These are phyloP conservation scores for Fragosphaeria purpurea DNA, from an alignment of 2,329 filamentous ascomycete genomes.

Conservation along the genomic window DNA sequence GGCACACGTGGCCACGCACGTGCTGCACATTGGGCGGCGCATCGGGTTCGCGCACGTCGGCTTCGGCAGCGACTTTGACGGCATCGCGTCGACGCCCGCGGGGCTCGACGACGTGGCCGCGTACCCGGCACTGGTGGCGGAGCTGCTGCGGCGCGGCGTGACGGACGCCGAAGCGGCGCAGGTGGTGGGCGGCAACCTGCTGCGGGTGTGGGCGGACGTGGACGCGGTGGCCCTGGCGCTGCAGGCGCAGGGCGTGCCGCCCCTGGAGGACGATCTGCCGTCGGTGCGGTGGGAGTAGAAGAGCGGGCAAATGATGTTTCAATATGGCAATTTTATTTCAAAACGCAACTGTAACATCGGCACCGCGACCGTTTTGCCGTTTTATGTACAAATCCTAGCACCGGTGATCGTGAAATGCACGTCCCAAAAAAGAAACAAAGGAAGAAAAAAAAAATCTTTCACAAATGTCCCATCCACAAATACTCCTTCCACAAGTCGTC, in stretches of 20 bases:
- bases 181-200: conserved; percentile 67
- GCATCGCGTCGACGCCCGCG: conserved; percentile 52
- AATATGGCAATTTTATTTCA: no score
- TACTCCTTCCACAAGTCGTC: background rate
- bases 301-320: no score
- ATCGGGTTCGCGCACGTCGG: conserved; percentile 87
- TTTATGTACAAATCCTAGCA: no score
- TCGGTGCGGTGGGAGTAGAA: no score
- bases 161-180: conserved; percentile 64
- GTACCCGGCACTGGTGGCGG: conserved; percentile 68
- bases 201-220: conserved; percentile 75
- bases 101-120: conserved; percentile 80
- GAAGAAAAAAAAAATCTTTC: no score
- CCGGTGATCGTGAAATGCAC: no score
- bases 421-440: no score
- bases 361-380: no score
- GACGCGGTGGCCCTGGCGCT: conserved; percentile 60
- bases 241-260: conserved; percentile 44
- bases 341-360: no score
- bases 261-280: conserved; percentile 43
- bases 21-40: conserved; percentile 68
- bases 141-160: conserved; percentile 63
- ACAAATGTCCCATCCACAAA: no score
- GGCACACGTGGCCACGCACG: conserved; percentile 67
- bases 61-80: conserved; percentile 84